Conservation (phyloP, 352 stramenopile species). For the Elongisporangium anandrum region DNA sequence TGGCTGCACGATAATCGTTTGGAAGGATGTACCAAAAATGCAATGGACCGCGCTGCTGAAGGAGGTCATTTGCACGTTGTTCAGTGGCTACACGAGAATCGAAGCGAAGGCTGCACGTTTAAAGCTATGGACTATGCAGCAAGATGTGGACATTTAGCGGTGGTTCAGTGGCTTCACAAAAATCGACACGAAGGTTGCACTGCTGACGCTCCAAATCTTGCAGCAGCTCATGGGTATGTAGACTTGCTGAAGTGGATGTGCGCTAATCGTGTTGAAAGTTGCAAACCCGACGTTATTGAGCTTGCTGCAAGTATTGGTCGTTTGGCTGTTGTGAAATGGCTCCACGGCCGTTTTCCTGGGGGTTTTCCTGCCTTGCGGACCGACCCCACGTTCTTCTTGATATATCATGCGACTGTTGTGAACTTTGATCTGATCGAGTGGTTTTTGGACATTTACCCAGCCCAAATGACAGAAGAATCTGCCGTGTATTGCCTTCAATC, state of each 20-base stretch:
- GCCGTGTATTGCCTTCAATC: neutral
- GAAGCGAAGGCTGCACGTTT: slow-evolving; percentile 10
- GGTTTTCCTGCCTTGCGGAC: neutral
- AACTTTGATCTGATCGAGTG: neutral
- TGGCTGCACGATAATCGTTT: slow-evolving; percentile 16
- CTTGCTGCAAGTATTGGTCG: neutral
- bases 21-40: slow-evolving; percentile 13
- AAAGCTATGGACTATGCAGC: slow-evolving; percentile 12
- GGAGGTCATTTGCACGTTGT: slow-evolving; percentile 13
- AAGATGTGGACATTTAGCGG: slow-evolving; percentile 8
- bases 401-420: neutral
- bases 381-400: neutral
- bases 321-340: neutral
- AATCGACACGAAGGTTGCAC: slow-evolving; percentile 6
- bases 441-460: neutral
- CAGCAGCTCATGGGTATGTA: slow-evolving; percentile 9
- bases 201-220: neutral
- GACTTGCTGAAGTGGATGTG: slow-evolving; percentile 15
- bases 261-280: slow-evolving; percentile 5
- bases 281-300: neutral
- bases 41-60: slow-evolving; percentile 15
- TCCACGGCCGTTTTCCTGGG: neutral
- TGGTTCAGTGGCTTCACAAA: slow-evolving; percentile 16
- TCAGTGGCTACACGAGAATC: slow-evolving; percentile 14
- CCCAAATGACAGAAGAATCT: neutral